Conservation (phyloP, 2,329 filamentous ascomycete species). For the Penicillium sp. region DNA sequence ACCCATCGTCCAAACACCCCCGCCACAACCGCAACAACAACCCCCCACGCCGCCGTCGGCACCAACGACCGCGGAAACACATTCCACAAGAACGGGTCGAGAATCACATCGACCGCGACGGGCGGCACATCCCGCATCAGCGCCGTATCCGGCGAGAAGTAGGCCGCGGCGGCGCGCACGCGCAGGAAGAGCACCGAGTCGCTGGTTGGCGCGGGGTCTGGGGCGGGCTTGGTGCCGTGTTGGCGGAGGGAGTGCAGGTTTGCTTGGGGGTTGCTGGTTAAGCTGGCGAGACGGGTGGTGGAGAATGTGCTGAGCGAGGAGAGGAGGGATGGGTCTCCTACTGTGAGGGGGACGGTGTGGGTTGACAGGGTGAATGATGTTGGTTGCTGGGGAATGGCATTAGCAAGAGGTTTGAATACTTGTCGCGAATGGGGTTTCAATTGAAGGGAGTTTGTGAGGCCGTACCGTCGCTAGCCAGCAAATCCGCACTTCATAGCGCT, state of each 20-base stretch:
- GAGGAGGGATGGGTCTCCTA: conserved; percentile 64
- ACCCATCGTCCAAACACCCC: conserved; percentile 49
- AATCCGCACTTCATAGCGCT: conserved; percentile 85
- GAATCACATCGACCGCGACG: conserved; percentile 76
- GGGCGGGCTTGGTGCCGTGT: background rate
- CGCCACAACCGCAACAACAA: conserved; percentile 58
- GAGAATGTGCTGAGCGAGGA: conserved; percentile 67
- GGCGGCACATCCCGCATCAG: conserved; percentile 75
- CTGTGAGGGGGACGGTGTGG: conserved; percentile 62
- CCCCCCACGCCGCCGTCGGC: conserved; percentile 70
- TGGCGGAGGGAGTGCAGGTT: background rate
- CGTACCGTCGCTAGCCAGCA: conserved; percentile 93
- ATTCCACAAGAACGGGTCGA: conserved; percentile 84
- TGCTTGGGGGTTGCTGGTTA: background rate
- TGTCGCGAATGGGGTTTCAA: background rate
- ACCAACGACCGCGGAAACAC: conserved; percentile 75
- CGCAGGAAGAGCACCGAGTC: conserved; percentile 70
- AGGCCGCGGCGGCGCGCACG: conserved; percentile 77
- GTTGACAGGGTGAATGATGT: conserved; percentile 74
- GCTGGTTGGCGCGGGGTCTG: conserved; percentile 23
- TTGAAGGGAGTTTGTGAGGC: background rate
- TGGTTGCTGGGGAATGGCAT: conserved; percentile 66
- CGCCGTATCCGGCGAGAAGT: conserved; percentile 71
- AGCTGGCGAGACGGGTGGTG: conserved; percentile 47
- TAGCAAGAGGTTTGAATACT: background rate